Percentiles rank a stretch among this genome's conserved stretches.
phyloP scores from a whole-genome alignment of 176 grass and related monocot genomes.

The Bolboschoenus planiculmis region DNA sequence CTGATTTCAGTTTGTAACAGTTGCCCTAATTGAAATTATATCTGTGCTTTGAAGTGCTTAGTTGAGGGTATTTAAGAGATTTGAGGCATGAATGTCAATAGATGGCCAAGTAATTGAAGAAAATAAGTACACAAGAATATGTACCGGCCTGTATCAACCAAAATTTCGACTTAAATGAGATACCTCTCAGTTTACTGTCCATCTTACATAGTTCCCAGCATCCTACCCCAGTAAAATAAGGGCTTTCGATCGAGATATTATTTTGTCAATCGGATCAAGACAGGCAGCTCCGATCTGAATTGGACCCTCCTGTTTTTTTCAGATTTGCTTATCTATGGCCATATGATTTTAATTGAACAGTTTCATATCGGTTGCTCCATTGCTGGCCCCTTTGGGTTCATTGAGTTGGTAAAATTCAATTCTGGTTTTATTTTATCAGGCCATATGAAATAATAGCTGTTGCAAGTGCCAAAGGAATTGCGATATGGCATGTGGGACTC shows the following conservation, averaged over 20 bases:
- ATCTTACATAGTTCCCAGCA: background rate
- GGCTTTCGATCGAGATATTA: background rate
- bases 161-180: background rate
- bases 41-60: background rate
- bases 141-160: background rate
- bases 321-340: background rate
- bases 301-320: background rate
- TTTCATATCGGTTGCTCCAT: background rate
- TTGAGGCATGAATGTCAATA: background rate
- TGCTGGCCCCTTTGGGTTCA: background rate
- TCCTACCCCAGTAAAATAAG: background rate
- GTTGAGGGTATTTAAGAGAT: background rate
- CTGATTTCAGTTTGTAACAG: background rate
- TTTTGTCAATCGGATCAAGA: background rate
- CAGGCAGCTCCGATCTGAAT: background rate
- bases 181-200: background rate
- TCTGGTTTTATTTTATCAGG: conserved; percentile 33
- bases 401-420: background rate
- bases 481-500: conserved; percentile 68
- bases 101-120: background rate
- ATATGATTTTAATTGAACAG: background rate
- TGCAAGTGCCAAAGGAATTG: conserved; percentile 84
- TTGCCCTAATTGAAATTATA: background rate
- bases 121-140: background rate
- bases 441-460: conserved; percentile 80